Conservation (phyloP, 2,329 filamentous ascomycete genomes). For the Herpotrichia juniperi region DNA sequence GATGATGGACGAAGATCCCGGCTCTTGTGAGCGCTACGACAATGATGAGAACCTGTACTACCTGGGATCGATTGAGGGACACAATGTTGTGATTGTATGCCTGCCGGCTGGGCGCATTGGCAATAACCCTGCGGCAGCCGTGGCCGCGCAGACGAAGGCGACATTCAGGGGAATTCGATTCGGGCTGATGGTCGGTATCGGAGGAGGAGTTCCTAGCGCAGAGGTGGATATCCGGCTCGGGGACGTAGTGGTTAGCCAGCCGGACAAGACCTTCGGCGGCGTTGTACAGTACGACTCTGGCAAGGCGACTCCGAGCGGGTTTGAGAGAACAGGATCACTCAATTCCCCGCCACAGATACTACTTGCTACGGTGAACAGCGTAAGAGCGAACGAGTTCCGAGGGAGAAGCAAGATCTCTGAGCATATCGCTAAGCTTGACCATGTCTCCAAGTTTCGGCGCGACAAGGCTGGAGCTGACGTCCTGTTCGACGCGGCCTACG, state of each 20-base stretch:
- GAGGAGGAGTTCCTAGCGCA: constrained; percentile 22
- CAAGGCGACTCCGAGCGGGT: constrained; percentile 5
- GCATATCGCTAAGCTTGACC: constrained; percentile 6
- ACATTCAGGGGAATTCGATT: constrained; percentile 39
- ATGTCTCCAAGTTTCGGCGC: constrained; percentile 9
- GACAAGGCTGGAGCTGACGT: constrained; percentile 9
- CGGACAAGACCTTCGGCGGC: too few species aligned
- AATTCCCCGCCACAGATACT: too few species aligned
- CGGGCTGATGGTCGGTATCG: constrained; percentile 50
- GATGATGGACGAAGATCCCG: constrained; percentile 34
- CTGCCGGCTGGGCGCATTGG: too few species aligned
- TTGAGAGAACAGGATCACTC: constrained; percentile 7
- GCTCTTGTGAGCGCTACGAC: constrained; percentile 25
- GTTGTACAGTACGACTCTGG: constrained; percentile 14
- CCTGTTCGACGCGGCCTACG: constrained; percentile 15
- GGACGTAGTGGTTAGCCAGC: constrained; percentile 10
- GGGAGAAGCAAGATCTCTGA: constrained; percentile 5
- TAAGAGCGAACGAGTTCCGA: constrained; percentile 7
- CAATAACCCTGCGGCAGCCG: constrained; percentile 31
- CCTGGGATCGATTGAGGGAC: constrained; percentile 26
- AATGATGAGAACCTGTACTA: constrained; percentile 22
- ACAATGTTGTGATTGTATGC: constrained; percentile 39
- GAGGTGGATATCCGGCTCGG: constrained; percentile 9
- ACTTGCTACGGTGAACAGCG: constrained; percentile 4
- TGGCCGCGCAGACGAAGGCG: constrained; percentile 27